Conservation (phyloP, 148 eudicot species). For the Chenopodium berlandieri region DNA sequence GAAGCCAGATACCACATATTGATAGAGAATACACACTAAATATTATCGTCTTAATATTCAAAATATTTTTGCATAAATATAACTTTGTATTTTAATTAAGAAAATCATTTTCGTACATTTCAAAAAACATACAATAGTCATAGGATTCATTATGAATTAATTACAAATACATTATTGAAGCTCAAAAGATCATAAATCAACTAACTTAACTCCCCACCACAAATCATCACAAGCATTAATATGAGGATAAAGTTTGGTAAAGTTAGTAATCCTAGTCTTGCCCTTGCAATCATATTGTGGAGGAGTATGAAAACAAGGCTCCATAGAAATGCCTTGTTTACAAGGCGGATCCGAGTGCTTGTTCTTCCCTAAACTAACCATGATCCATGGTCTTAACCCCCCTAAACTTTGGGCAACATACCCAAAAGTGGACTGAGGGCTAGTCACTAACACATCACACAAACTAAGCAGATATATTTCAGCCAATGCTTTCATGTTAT, state of each 20-base stretch:
- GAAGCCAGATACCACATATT: no score
- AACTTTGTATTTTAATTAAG: no score
- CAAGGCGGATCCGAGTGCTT: slow-evolving; percentile 50
- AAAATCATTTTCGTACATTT: no score
- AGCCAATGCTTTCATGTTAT: slow-evolving; percentile 71
- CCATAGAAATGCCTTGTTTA: slow-evolving; percentile 54
- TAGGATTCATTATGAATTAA: background rate
- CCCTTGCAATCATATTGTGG: slow-evolving; percentile 54
- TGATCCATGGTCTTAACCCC: slow-evolving; percentile 71
- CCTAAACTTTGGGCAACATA: slow-evolving; percentile 88
- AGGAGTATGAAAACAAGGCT: slow-evolving; percentile 79
- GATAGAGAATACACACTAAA: no score
- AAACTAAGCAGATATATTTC: slow-evolving; percentile 82
- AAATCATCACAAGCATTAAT: slow-evolving; percentile 66
- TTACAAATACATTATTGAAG: no score
- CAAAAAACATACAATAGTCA: no score
- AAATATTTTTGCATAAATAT: no score
- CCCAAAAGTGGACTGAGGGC: slow-evolving; percentile 74
- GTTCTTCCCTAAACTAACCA: slow-evolving; percentile 38
- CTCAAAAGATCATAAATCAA: slow-evolving; percentile 8
- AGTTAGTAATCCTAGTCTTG: slow-evolving; percentile 37
- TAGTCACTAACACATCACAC: slow-evolving; percentile 74
- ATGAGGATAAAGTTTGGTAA: slow-evolving; percentile 43
- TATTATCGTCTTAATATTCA: no score
- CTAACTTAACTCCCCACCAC: slow-evolving; percentile 62